A percentile compares a stretch with the other conserved stretches of the same genome.
phyloP scores from a whole-genome alignment of 768 basidiomycete species.

The Tephrocybe sp. region DNA sequence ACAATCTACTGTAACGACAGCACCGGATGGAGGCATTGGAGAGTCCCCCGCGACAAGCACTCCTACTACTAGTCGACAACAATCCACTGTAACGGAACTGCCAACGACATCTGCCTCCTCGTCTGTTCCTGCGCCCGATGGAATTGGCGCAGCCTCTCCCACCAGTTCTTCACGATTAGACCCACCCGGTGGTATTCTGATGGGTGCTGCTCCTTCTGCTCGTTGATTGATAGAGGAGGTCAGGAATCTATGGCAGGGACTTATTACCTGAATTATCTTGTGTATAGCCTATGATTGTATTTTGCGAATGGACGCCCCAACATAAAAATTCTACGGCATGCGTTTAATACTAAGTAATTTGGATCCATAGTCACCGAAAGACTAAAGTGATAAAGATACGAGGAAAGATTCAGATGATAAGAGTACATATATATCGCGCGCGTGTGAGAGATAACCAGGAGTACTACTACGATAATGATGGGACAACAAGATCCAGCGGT shows the following conservation, averaged over 20 bases:
- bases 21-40: no score
- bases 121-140: no score
- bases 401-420: not conserved
- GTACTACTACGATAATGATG: no score
- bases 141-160: not conserved
- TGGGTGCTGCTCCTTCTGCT: not conserved
- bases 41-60: not conserved
- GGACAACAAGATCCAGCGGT: no score
- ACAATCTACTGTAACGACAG: no score
- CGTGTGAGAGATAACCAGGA: not conserved
- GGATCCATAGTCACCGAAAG: no score
- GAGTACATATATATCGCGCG: slow-evolving; percentile 1
- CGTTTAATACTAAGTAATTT: no score
- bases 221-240: not conserved
- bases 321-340: not conserved
- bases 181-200: not conserved
- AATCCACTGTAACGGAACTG: no score
- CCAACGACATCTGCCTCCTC: not conserved
- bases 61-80: not conserved
- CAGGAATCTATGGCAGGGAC: not conserved
- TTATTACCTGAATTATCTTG: not conserved
- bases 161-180: not conserved
- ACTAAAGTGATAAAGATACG: no score
- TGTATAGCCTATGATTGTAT: not conserved
- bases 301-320: not conserved